Base-by-base conservation (phyloP, 169 alveolate genomes). In the Babesia caballi region DNA sequence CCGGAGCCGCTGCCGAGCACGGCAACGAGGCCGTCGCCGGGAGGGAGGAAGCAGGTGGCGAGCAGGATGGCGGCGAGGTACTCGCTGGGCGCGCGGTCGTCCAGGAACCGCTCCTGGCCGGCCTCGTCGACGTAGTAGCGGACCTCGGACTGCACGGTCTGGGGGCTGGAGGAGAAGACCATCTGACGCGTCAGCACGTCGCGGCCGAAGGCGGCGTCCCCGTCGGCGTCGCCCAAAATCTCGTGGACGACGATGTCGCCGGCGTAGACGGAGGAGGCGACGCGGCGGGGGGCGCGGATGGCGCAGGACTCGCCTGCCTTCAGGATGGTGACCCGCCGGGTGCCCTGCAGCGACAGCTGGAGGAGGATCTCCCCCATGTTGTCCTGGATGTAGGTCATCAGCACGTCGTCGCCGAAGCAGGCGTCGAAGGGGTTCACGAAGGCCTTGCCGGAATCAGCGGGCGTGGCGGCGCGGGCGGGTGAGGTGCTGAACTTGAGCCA, bases 91-190 rank as follows among this genome's bases (percentile, higher is more conserved):
- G 44, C 30, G 52, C 54, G 17, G 14, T 50, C 56, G 19, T 36
- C 35, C 28, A 60, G 28, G 38, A 66, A 76, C 33, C 6, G 33
- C 25, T 47, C 63, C 21, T 21, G 21, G 1, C 77, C 73, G n/a
- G 12, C 52, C 3, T 53, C 78, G 21, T 63, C 59, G 23, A 50
- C 35, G 41, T 46, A 33, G 42, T 66, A 76, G 27, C 56, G 27
- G 0, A 76, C 42, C 69, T 87, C 93, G 12, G 91, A 83, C 36
- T 87, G 93, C 8, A 87, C 89, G 11, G 86, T 81, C 44, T 83
- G 84, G 3, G 93, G 93, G 49, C 82, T 83, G 58, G 73, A 83
- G 2, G 93, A 75, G 53, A 87, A 87, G n/a, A 87, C 82, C 89
- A 87, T 77, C 73, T 87, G 93, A 41, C 91, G 68, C 32, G 72